Evolutionary conservation across 2,329 filamentous ascomycete species (phyloP), one percentile per base, ranked within the genome.

Genomic region (Fusarium sp.): DNA sequence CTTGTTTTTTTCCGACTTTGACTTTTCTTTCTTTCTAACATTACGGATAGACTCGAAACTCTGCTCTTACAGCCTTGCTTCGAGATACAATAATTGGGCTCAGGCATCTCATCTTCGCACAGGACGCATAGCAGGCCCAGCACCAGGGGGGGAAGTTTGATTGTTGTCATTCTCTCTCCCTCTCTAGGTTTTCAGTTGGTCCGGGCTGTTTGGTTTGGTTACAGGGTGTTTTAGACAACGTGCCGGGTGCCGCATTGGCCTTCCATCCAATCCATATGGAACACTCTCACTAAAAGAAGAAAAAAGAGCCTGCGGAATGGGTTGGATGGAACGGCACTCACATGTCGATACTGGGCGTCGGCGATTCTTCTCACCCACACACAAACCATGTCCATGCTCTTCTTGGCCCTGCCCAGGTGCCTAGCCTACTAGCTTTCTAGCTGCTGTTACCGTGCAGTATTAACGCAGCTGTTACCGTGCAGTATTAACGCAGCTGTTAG

Each of bases 81-180:
- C 62, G 35, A 41, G 15, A 25, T 53, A 39, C 14, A 45, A 52
- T 65, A 51, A 52, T 46, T 53, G 47, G 47, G 56, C 65, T 41
- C 47, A 50, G 65, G 45, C 41, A 54, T 25, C 40, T 65, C 30
- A 52, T 59, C 19, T 59, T 64, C 60, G 50, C 65, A 67, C 58
- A 68, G 47, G 53, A 59, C 60, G 20, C 41, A 59, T 41, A n/a
- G 58, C 40, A 63, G 50, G 61, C 61, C 35, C 22, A 40, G 46
- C 22, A 62, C 33, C 43, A 62, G 48, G 53, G 44, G 53, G 44
- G 63, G 17, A 27, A 35, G 59, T 68, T 56, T 65, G 44, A 68
- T 68, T 68, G 54, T 66, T 60, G 6, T 37, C 17, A 17, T n/a
- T 37, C 17, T n/a, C 27, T 10, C 9, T 30, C 27, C 27, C 22